Conservation (phyloP, 2,329 filamentous ascomycete genomes). For the Aureobasidium lini region DNA sequence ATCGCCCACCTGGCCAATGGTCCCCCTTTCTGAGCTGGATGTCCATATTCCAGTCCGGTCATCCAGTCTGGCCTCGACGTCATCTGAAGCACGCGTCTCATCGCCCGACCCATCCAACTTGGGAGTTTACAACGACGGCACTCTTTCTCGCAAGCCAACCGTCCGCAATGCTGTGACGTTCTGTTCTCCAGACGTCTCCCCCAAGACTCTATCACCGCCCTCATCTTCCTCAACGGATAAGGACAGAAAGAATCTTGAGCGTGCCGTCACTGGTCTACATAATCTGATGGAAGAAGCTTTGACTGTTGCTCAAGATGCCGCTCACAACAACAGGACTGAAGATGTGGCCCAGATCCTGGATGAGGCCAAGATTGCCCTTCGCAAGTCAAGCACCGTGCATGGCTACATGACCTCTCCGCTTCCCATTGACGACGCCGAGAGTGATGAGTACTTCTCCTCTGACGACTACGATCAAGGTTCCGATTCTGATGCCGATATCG, state of each 20-base stretch:
- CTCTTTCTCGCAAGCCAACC: constrained; percentile 7
- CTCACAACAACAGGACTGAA: constrained; percentile 26
- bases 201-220: constrained; percentile 14
- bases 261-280: constrained; percentile 34
- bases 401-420: constrained; percentile 15
- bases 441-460: constrained; percentile 8
- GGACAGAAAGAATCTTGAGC: constrained; percentile 16
- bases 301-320: constrained; percentile 28
- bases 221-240: constrained; percentile 15
- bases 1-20: constrained; percentile 10
- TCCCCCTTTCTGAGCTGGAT: constrained; percentile 2
- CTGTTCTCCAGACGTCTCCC: constrained; percentile 14
- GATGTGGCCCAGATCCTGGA: constrained; percentile 35
- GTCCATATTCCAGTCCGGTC: constrained; percentile 1
- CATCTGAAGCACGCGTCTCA: not conserved
- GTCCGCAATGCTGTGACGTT: not conserved
- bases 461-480: constrained; percentile 13
- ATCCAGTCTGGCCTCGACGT: not conserved
- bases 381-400: constrained; percentile 22
- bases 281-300: constrained; percentile 37
- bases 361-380: constrained; percentile 30
- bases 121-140: constrained; percentile 10
- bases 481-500: constrained; percentile 15
- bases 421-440: constrained; percentile 15
- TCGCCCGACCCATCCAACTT: constrained; percentile 1